phyloP scores from a whole-genome alignment of 2,329 filamentous ascomycete species.

The Pseudogymnoascus sp. region DNA sequence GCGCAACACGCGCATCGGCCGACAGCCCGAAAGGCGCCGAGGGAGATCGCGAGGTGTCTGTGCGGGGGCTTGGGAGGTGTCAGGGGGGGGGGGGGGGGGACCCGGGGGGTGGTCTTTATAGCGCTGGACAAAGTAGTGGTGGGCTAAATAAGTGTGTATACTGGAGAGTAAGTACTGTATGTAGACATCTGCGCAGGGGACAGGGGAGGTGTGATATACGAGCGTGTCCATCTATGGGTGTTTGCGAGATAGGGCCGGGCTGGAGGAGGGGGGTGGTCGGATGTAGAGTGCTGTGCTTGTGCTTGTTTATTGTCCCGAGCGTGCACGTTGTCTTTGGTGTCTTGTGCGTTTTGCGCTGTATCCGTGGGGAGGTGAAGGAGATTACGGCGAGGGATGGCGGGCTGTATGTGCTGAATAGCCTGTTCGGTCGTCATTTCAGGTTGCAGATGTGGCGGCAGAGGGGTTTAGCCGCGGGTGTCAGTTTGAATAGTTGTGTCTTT shows the following conservation, averaged over 20 bases:
- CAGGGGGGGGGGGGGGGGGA: neutral
- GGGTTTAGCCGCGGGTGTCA: neutral
- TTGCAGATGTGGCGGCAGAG: neutral
- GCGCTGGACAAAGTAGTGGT: neutral
- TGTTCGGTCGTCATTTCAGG: neutral
- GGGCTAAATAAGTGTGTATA: no score
- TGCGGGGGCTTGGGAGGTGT: neutral
- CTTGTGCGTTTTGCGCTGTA: neutral
- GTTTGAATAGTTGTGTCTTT: neutral
- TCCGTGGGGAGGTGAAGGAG: neutral
- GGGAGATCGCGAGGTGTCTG: no score
- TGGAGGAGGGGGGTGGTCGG: neutral
- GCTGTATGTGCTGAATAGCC: neutral
- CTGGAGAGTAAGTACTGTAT: no score
- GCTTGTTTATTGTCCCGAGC: neutral
- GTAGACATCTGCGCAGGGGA: neutral
- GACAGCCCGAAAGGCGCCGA: no score
- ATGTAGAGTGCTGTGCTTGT: neutral
- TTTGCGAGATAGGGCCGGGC: neutral
- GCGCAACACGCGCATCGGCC: no score
- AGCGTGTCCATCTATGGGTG: neutral
- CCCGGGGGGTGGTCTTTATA: neutral
- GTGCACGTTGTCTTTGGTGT: neutral
- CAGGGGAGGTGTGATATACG: neutral
- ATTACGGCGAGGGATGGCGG: neutral